phyloP scores from a whole-genome alignment of 1,139 yeast species.

The Sugiyamaella pinicola region DNA sequence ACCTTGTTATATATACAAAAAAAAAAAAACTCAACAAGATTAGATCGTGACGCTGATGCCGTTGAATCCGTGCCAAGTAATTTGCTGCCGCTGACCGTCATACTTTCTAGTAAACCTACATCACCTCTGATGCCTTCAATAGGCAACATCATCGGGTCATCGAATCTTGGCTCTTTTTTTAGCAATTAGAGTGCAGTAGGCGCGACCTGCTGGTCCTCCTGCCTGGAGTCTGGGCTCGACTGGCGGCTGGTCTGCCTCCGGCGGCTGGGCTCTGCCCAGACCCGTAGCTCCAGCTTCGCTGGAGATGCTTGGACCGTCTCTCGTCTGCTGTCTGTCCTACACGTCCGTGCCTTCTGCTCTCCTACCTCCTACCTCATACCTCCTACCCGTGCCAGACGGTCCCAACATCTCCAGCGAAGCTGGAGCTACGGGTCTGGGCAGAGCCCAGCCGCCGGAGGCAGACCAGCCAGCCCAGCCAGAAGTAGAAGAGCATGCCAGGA shows the following conservation, averaged over 20 bases:
- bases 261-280: background rate
- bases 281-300: background rate
- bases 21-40: background rate
- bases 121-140: constrained; percentile 4
- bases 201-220: background rate
- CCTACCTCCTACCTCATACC: too few species aligned
- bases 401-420: too few species aligned
- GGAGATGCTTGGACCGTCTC: background rate
- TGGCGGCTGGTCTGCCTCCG: background rate
- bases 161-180: constrained; percentile 21
- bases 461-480: background rate
- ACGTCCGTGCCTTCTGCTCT: too few species aligned
- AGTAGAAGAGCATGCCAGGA: background rate
- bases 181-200: constrained; percentile 16
- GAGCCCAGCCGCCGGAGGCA: background rate
- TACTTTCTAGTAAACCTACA: constrained; percentile 5
- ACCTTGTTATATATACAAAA: constrained; percentile 5
- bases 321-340: too few species aligned
- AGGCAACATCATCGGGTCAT: constrained; percentile 12
- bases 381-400: too few species aligned
- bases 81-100: constrained; percentile 13
- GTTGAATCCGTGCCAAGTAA: constrained; percentile 14
- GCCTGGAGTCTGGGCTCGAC: too few species aligned
- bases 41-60: background rate
- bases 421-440: background rate